Percentiles rank a stretch among this genome's conserved stretches.
Conservation (phyloP, 1,284 basidiomycete species). For the Taiwanofungus camphoratus region DNA sequence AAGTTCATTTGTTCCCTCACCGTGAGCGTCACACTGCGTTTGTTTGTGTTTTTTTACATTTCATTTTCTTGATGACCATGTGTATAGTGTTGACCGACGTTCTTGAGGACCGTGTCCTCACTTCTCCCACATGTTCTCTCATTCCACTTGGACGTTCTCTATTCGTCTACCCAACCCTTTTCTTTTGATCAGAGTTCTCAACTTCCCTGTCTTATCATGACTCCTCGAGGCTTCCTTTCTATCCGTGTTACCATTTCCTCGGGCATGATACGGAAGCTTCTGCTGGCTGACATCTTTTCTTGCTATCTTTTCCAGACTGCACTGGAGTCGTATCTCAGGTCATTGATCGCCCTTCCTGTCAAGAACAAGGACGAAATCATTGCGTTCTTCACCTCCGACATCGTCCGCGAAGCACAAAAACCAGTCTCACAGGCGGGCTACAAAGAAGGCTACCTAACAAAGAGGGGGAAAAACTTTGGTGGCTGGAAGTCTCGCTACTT, state of each 20-base stretch:
- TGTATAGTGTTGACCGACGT: neutral
- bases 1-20: slow-evolving; percentile 22
- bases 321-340: slow-evolving; percentile 84
- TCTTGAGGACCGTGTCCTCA: slow-evolving; percentile 2
- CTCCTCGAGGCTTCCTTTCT: neutral
- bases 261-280: too few species aligned
- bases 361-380: slow-evolving; percentile 89
- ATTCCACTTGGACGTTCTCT: neutral
- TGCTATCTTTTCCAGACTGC: slow-evolving; percentile 46
- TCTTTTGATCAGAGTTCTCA: too few species aligned
- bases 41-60: slow-evolving; percentile 2
- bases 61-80: neutral
- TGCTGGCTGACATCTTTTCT: slow-evolving; percentile 12
- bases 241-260: slow-evolving; percentile 6
- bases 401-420: slow-evolving; percentile 68
- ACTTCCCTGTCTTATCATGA: slow-evolving; percentile 4
- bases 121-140: slow-evolving; percentile 4
- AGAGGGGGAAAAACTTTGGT: slow-evolving; percentile 95
- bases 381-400: slow-evolving; percentile 88
- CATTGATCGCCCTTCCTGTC: slow-evolving; percentile 76
- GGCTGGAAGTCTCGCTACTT: slow-evolving; percentile 97
- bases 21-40: neutral
- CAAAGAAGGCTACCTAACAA: slow-evolving; percentile 95
- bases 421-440: slow-evolving; percentile 77
- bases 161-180: neutral